Conservation (phyloP, 208 protist genomes). For the Cochliopodium minus region DNA sequence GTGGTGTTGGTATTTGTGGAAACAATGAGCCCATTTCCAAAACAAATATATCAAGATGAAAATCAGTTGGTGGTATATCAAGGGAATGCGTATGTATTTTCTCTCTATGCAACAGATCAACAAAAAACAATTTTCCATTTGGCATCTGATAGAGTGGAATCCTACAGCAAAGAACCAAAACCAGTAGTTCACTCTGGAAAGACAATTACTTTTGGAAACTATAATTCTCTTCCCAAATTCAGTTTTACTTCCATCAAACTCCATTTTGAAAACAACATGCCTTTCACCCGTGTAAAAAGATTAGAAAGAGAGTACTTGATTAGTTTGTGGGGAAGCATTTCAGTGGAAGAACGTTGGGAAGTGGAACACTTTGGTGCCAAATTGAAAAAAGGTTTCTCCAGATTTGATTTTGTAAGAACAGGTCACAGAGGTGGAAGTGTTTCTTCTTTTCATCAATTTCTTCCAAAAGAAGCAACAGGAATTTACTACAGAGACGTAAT, state of each 20-base stretch:
- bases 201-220: constrained; percentile 10
- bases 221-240: constrained; percentile 3
- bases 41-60: constrained; percentile 12
- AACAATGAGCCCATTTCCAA: not conserved
- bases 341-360: constrained; percentile 18
- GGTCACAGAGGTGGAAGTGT: not conserved
- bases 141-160: constrained; percentile 4
- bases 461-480: constrained; percentile 9
- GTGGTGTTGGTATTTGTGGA: no score
- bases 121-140: constrained; percentile 13
- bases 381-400: constrained; percentile 10
- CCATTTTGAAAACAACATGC: constrained; percentile 15
- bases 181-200: not conserved
- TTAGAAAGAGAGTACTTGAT: constrained; percentile 10
- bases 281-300: not conserved
- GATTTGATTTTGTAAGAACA: constrained; percentile 12
- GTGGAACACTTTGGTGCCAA: constrained; percentile 13
- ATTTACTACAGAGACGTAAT: constrained; percentile 23
- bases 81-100: constrained; percentile 15
- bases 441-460: constrained; percentile 11
- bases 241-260: not conserved
- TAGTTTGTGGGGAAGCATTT: constrained; percentile 15
- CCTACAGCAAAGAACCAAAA: not conserved
- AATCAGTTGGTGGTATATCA: constrained; percentile 12
- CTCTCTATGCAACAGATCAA: not conserved